Conservation (phyloP, 805 yeast genomes). For the Ogataea paraovalis region DNA sequence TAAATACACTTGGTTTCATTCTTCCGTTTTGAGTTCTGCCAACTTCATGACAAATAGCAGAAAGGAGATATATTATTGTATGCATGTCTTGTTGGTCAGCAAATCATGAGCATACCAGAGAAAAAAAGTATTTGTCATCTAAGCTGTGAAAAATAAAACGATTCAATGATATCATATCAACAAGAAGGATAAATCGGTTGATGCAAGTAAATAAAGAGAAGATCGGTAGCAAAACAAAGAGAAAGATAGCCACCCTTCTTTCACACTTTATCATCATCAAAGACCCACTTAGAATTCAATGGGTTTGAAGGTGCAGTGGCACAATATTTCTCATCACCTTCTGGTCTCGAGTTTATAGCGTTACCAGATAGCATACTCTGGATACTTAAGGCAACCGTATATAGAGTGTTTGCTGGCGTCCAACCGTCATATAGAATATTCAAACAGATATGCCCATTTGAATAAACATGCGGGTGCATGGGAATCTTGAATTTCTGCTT, state of each 20-base stretch:
- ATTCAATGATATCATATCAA: not conserved
- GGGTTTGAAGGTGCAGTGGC: constrained; percentile 57
- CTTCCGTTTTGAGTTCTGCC: too few species aligned
- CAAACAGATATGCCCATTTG: constrained; percentile 76
- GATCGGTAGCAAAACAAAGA: not conserved
- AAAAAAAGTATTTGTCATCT: too few species aligned
- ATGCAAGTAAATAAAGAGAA: not conserved
- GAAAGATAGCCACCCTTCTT: too few species aligned
- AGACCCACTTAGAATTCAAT: constrained; percentile 42
- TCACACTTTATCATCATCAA: constrained; percentile 54
- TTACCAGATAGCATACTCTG: constrained; percentile 64
- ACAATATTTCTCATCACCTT: constrained; percentile 50
- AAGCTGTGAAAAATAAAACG: not conserved
- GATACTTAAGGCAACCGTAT: constrained; percentile 48
- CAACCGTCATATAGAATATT: constrained; percentile 62
- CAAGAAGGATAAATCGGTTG: not conserved
- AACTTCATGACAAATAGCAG: too few species aligned
- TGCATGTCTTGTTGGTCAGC: too few species aligned
- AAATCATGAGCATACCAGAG: too few species aligned
- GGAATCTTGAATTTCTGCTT: constrained; percentile 39
- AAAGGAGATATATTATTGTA: too few species aligned
- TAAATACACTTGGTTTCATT: too few species aligned
- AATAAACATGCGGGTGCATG: constrained; percentile 68
- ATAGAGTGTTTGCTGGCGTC: constrained; percentile 59
- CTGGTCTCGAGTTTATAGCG: constrained; percentile 45